A percentile compares a stretch with the other conserved stretches of the same genome.
These are phyloP conservation scores for Sesbania bispinosa DNA, from an alignment of 306 rosid species.

Conservation along the genomic window DNA sequence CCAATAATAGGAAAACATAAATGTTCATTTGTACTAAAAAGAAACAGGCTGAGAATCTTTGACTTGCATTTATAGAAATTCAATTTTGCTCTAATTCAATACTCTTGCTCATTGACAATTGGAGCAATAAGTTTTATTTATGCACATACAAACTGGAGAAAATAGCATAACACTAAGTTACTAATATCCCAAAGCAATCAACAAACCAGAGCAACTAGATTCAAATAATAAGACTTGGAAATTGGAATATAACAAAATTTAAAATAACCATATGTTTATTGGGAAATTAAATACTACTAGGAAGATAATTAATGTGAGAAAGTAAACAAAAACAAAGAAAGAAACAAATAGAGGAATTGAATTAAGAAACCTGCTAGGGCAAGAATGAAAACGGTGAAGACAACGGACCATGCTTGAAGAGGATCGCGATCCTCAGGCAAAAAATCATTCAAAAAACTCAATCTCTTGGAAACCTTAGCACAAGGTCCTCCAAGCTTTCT, in stretches of 20 bases:
- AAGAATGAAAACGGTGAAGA: slow-evolving; percentile 67
- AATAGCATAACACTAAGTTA: neutral
- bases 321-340: neutral
- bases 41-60: neutral
- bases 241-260: no score
- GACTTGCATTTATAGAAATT: neutral
- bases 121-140: neutral
- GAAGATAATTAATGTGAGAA: no score
- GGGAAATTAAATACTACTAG: no score
- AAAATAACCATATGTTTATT: no score
- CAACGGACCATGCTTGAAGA: slow-evolving; percentile 77
- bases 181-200: neutral
- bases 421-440: slow-evolving; percentile 99
- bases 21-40: neutral
- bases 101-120: neutral
- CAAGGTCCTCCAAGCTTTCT: slow-evolving; percentile 64
- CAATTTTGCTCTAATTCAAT: neutral
- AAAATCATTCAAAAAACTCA: slow-evolving; percentile 69
- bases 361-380: slow-evolving; percentile 63
- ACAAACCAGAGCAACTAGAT: no score
- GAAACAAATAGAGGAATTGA: neutral
- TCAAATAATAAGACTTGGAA: no score
- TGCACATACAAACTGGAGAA: neutral
- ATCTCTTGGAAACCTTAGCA: slow-evolving; percentile 52
- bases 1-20: neutral